Evolutionary conservation across 495 filamentous ascomycete species (phyloP), one percentile per base, ranked within the genome.

Genomic region (Penicillium silybi): DNA sequence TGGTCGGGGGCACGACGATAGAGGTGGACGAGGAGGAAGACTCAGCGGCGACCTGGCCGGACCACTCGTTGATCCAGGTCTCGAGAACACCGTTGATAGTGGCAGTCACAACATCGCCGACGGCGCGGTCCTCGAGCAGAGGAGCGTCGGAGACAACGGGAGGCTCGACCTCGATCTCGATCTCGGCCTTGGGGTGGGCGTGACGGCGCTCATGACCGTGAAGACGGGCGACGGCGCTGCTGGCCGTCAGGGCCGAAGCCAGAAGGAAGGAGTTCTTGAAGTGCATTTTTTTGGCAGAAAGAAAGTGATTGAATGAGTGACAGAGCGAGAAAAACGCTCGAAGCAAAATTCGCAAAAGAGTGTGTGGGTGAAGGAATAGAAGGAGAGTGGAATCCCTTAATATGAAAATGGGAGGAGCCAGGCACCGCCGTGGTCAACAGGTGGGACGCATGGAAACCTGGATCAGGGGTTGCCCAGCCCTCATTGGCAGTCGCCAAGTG

Each of bases 1-100:
- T 48, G 23, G 63, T 46, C 32, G 66, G 15, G 18, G 55, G 41
- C 61, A 50, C 17, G 45, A 56, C 27, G 32, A 47, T 55, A 39
- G 61, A 13, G 53, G 54, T 39, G 50, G 71, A 43, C 34, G 58
- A 55, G 10, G 61, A 32, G 27, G 57, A 41, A 6, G 71, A 43
- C 37, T 66, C 39, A 15, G 69, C 49, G 35, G 69, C 50, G 41
- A 61, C 58, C 25, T 61, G 57, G 20, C 77, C 80, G 48, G 68
- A 75, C 57, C 76, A 89, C 47, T 80, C 65, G 73, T 90, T 89
- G 56, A 72, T 67, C 85, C 85, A 90, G 13, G 79, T 78, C 29
- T 76, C 74, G 41, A 80, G 63, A 42, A 80, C 59, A 51, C 85
- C 85, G 52, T 86, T 70, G 52, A 89, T 88, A 39, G 75, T 80